Percentiles rank a stretch among this genome's conserved stretches.
phyloP scores from a whole-genome alignment of 345 rosid genomes.

The Salix caprea region DNA sequence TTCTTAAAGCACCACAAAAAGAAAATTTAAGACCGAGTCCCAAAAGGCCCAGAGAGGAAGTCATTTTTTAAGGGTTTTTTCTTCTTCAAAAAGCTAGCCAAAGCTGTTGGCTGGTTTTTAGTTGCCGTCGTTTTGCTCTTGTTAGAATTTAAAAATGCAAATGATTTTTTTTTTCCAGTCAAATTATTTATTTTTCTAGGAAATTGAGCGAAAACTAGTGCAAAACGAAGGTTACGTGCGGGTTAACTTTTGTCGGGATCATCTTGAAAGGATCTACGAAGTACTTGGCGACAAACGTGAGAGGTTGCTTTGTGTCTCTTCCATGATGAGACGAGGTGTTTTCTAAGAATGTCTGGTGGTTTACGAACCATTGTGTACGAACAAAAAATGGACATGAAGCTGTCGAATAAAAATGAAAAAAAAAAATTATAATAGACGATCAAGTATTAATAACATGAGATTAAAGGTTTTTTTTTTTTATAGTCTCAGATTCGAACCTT shows the following conservation, averaged over 20 bases:
- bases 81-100: conserved; percentile 11
- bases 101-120: conserved; percentile 21
- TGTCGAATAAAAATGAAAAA: neutral
- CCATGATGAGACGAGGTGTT: neutral
- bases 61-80: too few species aligned
- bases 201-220: neutral
- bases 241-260: neutral
- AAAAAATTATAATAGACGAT: too few species aligned
- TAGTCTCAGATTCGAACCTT: too few species aligned
- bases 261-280: neutral
- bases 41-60: neutral
- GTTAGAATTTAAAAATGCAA: neutral
- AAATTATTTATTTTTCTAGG: neutral
- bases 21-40: conserved; percentile 1
- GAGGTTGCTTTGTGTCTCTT: neutral
- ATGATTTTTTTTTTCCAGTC: neutral
- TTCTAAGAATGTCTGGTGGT: too few species aligned
- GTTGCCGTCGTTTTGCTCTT: conserved; percentile 17
- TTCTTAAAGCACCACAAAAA: too few species aligned
- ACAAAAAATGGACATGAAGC: neutral
- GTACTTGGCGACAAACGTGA: neutral
- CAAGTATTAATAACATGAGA: too few species aligned
- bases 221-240: neutral
- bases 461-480: too few species aligned
- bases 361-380: neutral